Conservation (phyloP, 441 rosid species). For the Arabidopsis lyrata region DNA sequence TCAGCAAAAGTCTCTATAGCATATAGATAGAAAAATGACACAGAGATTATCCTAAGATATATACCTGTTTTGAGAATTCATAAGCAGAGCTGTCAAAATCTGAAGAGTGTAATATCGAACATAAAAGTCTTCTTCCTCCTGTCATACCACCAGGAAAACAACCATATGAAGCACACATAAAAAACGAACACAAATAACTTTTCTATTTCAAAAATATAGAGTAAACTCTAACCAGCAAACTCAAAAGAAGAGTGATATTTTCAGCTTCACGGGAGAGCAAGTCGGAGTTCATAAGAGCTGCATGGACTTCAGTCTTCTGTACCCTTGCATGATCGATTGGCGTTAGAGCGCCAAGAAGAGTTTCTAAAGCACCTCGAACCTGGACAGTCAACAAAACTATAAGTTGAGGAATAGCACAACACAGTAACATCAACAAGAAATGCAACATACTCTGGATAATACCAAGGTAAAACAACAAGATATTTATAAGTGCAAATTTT, state of each 20-base stretch:
- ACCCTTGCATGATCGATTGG: conserved; percentile 84
- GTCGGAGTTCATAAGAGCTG: conserved; percentile 97
- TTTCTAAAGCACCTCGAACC: conserved; percentile 96
- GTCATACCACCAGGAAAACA: conserved; percentile 43
- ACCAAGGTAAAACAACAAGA: conserved; percentile 26
- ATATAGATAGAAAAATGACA: conserved; percentile 33
- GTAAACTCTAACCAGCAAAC: conserved; percentile 71
- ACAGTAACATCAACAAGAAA: conserved; percentile 17
- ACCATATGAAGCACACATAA: conserved; percentile 10
- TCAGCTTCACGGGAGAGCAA: conserved; percentile 93
- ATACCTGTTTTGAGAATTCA: conserved; percentile 91
- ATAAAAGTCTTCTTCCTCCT: conserved; percentile 98
- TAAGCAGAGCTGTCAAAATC: conserved; percentile 91
- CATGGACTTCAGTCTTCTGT: conserved; percentile 75
- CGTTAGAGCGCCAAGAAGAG: conserved; percentile 89
- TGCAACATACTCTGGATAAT: conserved; percentile 8
- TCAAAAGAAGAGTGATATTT: conserved; percentile 88
- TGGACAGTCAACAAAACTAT: conserved; percentile 35
- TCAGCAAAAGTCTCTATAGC: conserved; percentile 49
- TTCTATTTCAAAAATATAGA: conserved; percentile 7
- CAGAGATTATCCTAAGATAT: conserved; percentile 23
- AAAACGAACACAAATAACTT: not conserved
- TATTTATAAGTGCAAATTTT: not conserved
- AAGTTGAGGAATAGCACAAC: conserved; percentile 23
- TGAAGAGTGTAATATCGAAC: conserved; percentile 96